Percentiles rank a stretch among this genome's conserved stretches.
These are phyloP conservation scores for Cicer yamashitae DNA, from an alignment of 306 rosid genomes.

Conservation along the genomic window DNA sequence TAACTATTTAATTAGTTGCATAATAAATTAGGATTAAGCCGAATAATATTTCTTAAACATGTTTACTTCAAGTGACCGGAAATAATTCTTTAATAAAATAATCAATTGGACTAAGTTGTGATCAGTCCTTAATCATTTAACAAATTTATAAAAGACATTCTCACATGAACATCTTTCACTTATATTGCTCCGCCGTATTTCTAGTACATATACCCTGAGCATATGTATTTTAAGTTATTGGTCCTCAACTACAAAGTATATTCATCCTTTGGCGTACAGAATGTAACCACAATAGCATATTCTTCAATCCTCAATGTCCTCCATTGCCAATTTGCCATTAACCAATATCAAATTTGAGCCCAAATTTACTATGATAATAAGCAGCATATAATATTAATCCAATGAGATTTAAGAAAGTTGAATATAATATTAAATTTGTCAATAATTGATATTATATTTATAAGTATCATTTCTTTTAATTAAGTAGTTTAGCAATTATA, in stretches of 20 bases:
- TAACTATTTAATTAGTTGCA: constrained; percentile 12
- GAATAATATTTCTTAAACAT: constrained; percentile 26
- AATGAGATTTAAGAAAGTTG: no score
- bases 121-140: constrained; percentile 34
- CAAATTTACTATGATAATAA: neutral
- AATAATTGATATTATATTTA: no score
- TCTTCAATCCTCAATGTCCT: neutral
- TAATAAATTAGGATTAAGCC: neutral
- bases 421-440: no score
- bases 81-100: constrained; percentile 14
- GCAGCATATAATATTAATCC: no score
- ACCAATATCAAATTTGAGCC: constrained; percentile 9
- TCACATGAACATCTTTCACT: constrained; percentile 34
- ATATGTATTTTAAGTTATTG: constrained; percentile 14
- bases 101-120: constrained; percentile 36
- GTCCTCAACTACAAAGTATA: constrained; percentile 13
- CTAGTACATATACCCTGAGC: constrained; percentile 1
- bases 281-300: constrained; percentile 22
- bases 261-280: constrained; percentile 22
- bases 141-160: constrained; percentile 39
- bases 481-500: no score
- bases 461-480: no score
- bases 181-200: constrained; percentile 30
- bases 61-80: constrained; percentile 23
- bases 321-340: neutral